phyloP scores from a whole-genome alignment of 2,329 filamentous ascomycete genomes.

The Alternaria ventricosa region DNA sequence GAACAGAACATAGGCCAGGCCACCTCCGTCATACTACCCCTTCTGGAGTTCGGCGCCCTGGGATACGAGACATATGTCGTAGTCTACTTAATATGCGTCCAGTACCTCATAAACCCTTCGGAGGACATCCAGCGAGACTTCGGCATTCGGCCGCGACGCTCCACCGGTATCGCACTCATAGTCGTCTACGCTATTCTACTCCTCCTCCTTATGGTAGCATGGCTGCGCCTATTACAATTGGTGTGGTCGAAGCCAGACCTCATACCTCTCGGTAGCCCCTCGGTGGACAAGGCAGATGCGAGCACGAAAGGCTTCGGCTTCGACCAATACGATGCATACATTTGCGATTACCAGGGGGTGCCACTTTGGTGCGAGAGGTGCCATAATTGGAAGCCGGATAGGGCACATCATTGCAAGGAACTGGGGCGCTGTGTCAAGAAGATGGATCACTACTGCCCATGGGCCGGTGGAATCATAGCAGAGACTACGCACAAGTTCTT shows the following conservation, averaged over 20 bases:
- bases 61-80: conserved; percentile 76
- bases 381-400: conserved; percentile 85
- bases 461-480: conserved; percentile 89
- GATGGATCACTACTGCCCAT: conserved; percentile 97
- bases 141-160: conserved; percentile 51
- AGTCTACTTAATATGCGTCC: conserved; percentile 65
- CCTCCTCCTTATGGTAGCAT: conserved; percentile 68
- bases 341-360: conserved; percentile 79
- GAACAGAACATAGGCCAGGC: conserved; percentile 59
- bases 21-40: conserved; percentile 71
- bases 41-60: conserved; percentile 69
- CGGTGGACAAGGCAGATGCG: conserved; percentile 36
- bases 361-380: conserved; percentile 88
- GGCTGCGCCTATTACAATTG: conserved; percentile 72
- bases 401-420: conserved; percentile 85
- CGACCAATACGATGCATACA: conserved; percentile 82
- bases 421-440: conserved; percentile 81
- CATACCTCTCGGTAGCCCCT: conserved; percentile 64
- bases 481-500: conserved; percentile 93
- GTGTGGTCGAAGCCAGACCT: conserved; percentile 76
- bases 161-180: conserved; percentile 72
- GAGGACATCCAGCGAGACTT: conserved; percentile 23
- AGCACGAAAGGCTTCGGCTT: conserved; percentile 68
- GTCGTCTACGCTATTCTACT: conserved; percentile 76
- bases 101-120: conserved; percentile 69